Conservation (phyloP, 2,329 filamentous ascomycete genomes). For the Furcasterigmium furcatum region DNA sequence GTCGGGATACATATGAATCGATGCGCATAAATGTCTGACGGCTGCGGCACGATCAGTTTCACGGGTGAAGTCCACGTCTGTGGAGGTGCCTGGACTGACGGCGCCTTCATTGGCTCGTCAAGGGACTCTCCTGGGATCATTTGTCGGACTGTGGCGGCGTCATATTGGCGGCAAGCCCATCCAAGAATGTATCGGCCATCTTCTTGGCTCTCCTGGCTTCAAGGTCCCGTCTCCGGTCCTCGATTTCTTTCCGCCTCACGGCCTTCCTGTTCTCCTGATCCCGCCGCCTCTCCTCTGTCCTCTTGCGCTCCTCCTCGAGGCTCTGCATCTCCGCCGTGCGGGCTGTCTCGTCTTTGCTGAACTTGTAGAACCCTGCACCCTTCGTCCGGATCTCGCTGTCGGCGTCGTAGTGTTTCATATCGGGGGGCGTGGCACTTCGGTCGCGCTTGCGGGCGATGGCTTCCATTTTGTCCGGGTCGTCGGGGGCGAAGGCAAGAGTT, state of each 20-base stretch:
- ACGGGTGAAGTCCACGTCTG: too few species aligned
- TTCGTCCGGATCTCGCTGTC: constrained; percentile 79
- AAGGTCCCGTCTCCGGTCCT: constrained; percentile 60
- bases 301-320: constrained; percentile 62
- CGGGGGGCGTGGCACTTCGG: constrained; percentile 74
- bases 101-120: too few species aligned
- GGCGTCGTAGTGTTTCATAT: constrained; percentile 81
- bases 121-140: too few species aligned
- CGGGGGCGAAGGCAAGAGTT: constrained; percentile 75
- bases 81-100: too few species aligned
- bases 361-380: constrained; percentile 89
- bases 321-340: constrained; percentile 70
- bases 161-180: constrained; percentile 39
- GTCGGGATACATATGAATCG: too few species aligned
- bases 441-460: constrained; percentile 76
- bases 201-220: constrained; percentile 60
- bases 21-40: too few species aligned
- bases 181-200: constrained; percentile 71
- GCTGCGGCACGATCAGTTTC: too few species aligned
- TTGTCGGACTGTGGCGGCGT: too few species aligned
- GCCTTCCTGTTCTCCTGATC: constrained; percentile 55
- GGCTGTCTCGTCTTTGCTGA: constrained; percentile 70
- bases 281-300: constrained; percentile 62
- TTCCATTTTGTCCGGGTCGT: constrained; percentile 71
- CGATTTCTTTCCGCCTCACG: constrained; percentile 59